These are phyloP conservation scores for Ustilago bromivora DNA, from an alignment of 1,284 basidiomycete species.

Conservation along the genomic window DNA sequence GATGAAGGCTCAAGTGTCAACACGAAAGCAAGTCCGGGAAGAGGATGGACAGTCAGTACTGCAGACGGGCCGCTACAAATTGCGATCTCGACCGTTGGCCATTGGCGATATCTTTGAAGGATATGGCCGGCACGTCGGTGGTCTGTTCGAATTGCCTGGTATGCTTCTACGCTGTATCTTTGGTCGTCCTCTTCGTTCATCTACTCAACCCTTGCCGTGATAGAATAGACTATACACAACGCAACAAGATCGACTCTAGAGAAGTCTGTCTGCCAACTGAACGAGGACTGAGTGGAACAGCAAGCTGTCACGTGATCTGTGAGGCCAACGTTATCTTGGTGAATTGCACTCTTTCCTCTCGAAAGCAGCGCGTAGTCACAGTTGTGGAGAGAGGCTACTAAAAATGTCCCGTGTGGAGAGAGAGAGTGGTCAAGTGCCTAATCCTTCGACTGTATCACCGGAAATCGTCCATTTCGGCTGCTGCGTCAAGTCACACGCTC, in stretches of 20 bases:
- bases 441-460: neutral
- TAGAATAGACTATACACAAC: neutral
- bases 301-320: neutral
- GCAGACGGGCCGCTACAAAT: conserved; percentile 12
- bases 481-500: conserved; percentile 21
- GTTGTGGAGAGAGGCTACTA: neutral
- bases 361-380: conserved; percentile 1
- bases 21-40: neutral
- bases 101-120: conserved; percentile 52
- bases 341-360: neutral
- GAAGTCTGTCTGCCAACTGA: too few relatives aligned
- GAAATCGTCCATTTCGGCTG: conserved; percentile 2
- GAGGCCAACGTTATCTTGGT: neutral
- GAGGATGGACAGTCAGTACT: neutral
- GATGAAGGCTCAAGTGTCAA: neutral
- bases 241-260: too few relatives aligned
- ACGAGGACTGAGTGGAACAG: too few relatives aligned
- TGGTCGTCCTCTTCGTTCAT: conserved; percentile 28
- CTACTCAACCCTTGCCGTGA: neutral
- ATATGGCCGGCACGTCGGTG: conserved; percentile 43
- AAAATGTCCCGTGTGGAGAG: neutral
- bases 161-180: conserved; percentile 41
- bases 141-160: conserved; percentile 34
- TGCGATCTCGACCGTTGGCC: conserved; percentile 37
- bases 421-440: neutral